phyloP scores from a whole-genome alignment of 106 monocot species.

The Apostasia shenzhenica region DNA sequence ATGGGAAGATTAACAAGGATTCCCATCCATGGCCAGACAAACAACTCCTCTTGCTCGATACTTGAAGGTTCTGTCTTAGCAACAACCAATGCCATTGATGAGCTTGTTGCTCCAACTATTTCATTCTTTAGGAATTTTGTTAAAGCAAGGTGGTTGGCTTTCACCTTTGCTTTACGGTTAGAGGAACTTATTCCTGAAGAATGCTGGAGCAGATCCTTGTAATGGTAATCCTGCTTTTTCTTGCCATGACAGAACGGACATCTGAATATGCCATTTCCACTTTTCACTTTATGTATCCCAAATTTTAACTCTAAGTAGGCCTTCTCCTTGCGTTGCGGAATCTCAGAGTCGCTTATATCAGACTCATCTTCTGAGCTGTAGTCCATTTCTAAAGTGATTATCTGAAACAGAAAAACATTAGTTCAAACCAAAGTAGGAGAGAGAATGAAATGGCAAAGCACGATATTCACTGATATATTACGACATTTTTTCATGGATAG shows the following conservation, averaged over 20 bases:
- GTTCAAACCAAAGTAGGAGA: too few relatives aligned
- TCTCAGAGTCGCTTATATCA: slow-evolving; percentile 38
- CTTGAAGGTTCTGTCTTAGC: slow-evolving; percentile 2
- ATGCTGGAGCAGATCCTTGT: slow-evolving; percentile 57
- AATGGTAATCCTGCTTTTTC: slow-evolving; percentile 47
- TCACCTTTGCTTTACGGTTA: slow-evolving; percentile 42
- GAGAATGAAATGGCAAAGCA: too few relatives aligned
- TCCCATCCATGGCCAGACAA: slow-evolving; percentile 61
- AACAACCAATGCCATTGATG: neutral
- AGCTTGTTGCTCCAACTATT: neutral
- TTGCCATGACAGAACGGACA: slow-evolving; percentile 60
- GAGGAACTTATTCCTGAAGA: slow-evolving; percentile 36
- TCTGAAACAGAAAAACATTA: neutral
- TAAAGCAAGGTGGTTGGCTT: slow-evolving; percentile 37
- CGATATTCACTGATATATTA: too few relatives aligned
- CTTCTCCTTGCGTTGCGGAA: slow-evolving; percentile 21
- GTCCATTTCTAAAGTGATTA: slow-evolving; percentile 4
- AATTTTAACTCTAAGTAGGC: slow-evolving; percentile 10
- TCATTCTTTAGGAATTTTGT: slow-evolving; percentile 3
- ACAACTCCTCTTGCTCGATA: slow-evolving; percentile 13
- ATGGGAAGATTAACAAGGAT: slow-evolving; percentile 37
- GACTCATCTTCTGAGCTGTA: slow-evolving; percentile 25
- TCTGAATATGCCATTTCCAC: slow-evolving; percentile 18
- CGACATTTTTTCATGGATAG: too few relatives aligned
- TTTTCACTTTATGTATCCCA: slow-evolving; percentile 11